Conservation (phyloP, 169 alveolate genomes). For the Cardiosporidium cionae region DNA sequence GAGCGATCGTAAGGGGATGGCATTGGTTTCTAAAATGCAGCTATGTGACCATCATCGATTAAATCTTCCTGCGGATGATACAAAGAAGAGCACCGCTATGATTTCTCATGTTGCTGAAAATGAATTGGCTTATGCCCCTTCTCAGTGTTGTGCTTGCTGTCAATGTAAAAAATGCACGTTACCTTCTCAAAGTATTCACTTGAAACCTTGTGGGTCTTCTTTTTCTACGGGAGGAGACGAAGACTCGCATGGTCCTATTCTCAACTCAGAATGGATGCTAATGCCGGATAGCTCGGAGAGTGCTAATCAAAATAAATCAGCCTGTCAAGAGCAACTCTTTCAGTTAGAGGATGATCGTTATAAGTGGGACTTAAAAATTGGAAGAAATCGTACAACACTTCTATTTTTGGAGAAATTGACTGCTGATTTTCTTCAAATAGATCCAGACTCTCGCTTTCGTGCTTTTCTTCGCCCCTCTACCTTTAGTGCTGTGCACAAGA, state of each 20-base stretch:
- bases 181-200: too few species aligned
- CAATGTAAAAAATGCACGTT: too few species aligned
- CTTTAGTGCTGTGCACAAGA: constrained; percentile 5
- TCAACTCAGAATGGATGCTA: not conserved
- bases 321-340: constrained; percentile 15
- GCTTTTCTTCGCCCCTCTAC: constrained; percentile 3
- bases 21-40: too few species aligned
- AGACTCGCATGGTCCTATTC: not conserved
- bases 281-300: constrained; percentile 28
- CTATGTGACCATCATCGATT: too few species aligned
- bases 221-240: not conserved
- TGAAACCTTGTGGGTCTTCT: too few species aligned
- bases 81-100: too few species aligned
- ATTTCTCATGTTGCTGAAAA: too few species aligned
- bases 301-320: constrained; percentile 10
- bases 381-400: not conserved
- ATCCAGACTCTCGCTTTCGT: not conserved
- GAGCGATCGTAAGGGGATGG: too few species aligned
- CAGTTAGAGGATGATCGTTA: constrained; percentile 12
- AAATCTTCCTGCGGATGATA: too few species aligned
- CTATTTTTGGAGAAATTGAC: not conserved
- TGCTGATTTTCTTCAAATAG: not conserved
- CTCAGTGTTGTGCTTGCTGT: too few species aligned
- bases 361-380: constrained; percentile 10
- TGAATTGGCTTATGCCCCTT: too few species aligned